Base-by-base conservation (phyloP, 805 yeast species). In the Lachancea quebecensis region DNA sequence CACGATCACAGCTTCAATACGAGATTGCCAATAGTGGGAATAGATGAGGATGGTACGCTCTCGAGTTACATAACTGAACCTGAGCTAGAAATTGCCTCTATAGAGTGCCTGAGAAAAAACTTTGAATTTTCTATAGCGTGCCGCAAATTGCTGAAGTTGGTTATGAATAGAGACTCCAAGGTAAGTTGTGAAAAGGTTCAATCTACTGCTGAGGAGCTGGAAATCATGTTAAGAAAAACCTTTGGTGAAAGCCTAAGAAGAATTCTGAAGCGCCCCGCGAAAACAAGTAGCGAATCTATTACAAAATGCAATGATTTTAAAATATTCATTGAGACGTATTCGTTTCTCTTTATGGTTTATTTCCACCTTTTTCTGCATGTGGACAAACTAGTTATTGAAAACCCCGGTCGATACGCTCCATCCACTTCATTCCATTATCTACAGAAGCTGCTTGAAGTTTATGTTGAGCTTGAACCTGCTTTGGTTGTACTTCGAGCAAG, bases 1-100 rank as follows among this genome's bases (percentile, higher is more conserved):
- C 56, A 59, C 44, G 57, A 60, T 1, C 66, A 66, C 10, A 65
- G 65, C 38, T 79, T 64, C 54, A 85, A 80, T 55, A 78, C 85
- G 0, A 59, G 66, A 49, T 47, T 72, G 1, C 86, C 87, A 0
- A 65, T 51, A 21, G 64, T 66, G 41, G 41, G 46, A 12, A 55
- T 60, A 11, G 64, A 66, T 12, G 52, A 51, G 12, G 48, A 41
- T 11, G 58, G 53, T 1, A 69, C 68, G 4, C 55, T 46, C 3
- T 61, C 64, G 32, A 67, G 70, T 11, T 73, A 71, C 45, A 55
- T 65, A 28, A 47, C 44, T 0, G 70, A 78, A 50, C 49, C 57
- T 11, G 64, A 56, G 0, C 48, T 79, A 32, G 82, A 79, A 49
- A 63, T 62, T 29, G 62, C 64, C 39, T 66, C 71, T 1, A 61